Base-by-base conservation (phyloP, 2,329 filamentous ascomycete species). In the Neoascochyta sp. region DNA sequence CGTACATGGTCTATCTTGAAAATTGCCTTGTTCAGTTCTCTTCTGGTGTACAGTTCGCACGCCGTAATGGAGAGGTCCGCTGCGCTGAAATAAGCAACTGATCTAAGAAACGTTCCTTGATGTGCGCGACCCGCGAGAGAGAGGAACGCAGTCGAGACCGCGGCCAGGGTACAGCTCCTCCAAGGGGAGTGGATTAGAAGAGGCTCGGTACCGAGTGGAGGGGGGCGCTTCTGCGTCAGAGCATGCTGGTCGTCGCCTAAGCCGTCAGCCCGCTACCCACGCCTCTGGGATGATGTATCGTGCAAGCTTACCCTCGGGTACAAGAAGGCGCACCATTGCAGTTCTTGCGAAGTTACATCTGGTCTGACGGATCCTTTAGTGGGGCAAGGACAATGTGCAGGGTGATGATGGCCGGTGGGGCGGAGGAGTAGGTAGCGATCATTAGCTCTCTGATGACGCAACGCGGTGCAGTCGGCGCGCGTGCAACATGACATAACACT, bases 321-420 rank as follows among this genome's bases (percentile, higher is more conserved):
- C 36, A 22, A 45, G 47, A 10, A 53, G 28, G 16, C 43, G 46
- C 29, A 52, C 50, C 46, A 52, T 53, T 7, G 24, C n/a, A n/a
- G n/a, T n/a, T n/a, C n/a, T n/a, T n/a, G n/a, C n/a, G n/a, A n/a
- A n/a, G n/a, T n/a, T n/a, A n/a, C n/a, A n/a, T n/a, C n/a, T n/a
- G n/a, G n/a, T n/a, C n/a, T n/a, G n/a, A n/a, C n/a, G n/a, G n/a
- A n/a, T n/a, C n/a, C n/a, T n/a, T n/a, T n/a, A n/a, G n/a, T n/a
- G n/a, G n/a, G n/a, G n/a, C n/a, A n/a, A n/a, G n/a, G n/a, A n/a
- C n/a, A n/a, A n/a, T n/a, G n/a, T n/a, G n/a, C n/a, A n/a, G n/a
- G n/a, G n/a, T n/a, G n/a, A n/a, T n/a, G n/a, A n/a, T n/a, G n/a
- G n/a, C n/a, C n/a, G n/a, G n/a, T n/a, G n/a, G n/a, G n/a, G n/a